Conservation (phyloP, 2,329 filamentous ascomycete species). For the Aspergillus ruber region DNA sequence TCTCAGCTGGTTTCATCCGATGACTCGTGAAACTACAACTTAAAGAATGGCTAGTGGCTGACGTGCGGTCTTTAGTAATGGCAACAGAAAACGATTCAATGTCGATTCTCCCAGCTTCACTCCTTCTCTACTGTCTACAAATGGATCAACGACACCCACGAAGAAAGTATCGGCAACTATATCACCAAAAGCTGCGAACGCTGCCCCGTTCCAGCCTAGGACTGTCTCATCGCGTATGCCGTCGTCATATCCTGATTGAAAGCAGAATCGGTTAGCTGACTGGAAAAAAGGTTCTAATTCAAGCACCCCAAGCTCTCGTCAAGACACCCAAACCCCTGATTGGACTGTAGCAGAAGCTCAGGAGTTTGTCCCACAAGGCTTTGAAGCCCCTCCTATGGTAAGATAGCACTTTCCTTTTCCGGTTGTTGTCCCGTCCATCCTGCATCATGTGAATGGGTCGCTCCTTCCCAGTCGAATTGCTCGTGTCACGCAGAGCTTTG, state of each 20-base stretch:
- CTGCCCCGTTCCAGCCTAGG: slow-evolving; percentile 54
- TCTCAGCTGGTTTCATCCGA: not conserved
- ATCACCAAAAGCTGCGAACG: slow-evolving; percentile 83
- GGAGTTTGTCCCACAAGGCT: slow-evolving; percentile 51
- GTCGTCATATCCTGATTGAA: not conserved
- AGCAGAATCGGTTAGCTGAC: slow-evolving; percentile 15
- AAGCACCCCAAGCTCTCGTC: slow-evolving; percentile 34
- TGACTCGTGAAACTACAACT: not conserved
- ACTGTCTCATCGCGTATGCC: slow-evolving; percentile 33
- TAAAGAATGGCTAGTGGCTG: slow-evolving; percentile 9
- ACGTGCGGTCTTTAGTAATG: slow-evolving; percentile 10
- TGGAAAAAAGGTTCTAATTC: slow-evolving; percentile 32
- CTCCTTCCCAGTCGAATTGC: not conserved
- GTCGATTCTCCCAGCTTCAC: slow-evolving; percentile 96
- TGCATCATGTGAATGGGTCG: not conserved
- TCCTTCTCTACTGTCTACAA: slow-evolving; percentile 47
- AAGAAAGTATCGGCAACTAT: slow-evolving; percentile 58
- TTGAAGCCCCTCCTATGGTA: slow-evolving; percentile 45
- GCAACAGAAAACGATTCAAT: slow-evolving; percentile 67
- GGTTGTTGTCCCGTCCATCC: not conserved
- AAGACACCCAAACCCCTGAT: slow-evolving; percentile 36
- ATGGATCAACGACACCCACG: slow-evolving; percentile 43
- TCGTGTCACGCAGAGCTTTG: not conserved
- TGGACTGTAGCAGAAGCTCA: slow-evolving; percentile 41
- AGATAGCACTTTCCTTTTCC: slow-evolving; percentile 20